phyloP scores from a whole-genome alignment of 108 stramenopile species.

The Skeletonema marinoi region DNA sequence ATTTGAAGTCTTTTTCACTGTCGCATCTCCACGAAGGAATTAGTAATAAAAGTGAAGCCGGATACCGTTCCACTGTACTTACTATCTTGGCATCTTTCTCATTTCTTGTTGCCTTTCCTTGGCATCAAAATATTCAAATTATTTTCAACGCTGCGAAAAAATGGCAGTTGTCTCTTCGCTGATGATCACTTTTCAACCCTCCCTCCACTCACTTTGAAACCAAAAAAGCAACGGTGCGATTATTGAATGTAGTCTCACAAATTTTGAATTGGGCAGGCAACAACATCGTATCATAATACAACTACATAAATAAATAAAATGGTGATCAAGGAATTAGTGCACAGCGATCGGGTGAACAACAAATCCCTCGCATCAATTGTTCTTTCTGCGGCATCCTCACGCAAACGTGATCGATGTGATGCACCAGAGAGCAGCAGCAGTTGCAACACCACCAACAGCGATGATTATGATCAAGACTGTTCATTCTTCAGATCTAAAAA shows the following conservation, averaged over 20 bases:
- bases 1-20: too few relatives aligned
- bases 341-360: slow-evolving; percentile 1
- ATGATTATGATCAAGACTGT: neutral
- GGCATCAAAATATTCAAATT: neutral
- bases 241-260: neutral
- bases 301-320: neutral
- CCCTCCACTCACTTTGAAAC: neutral
- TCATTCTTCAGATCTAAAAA: neutral
- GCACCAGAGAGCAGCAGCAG: neutral
- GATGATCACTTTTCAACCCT: neutral
- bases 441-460: neutral
- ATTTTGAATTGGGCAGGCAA: neutral
- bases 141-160: neutral
- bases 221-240: neutral
- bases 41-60: too few relatives aligned
- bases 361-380: neutral
- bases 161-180: neutral
- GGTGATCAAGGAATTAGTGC: slow-evolving; percentile 1
- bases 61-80: neutral
- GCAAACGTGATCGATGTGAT: neutral
- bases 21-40: too few relatives aligned
- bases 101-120: too few relatives aligned
- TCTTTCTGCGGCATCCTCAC: neutral
- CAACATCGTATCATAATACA: neutral
- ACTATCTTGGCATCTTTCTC: neutral